Conservation (phyloP, 2,329 filamentous ascomycete genomes). For the Penicillium sp. region DNA sequence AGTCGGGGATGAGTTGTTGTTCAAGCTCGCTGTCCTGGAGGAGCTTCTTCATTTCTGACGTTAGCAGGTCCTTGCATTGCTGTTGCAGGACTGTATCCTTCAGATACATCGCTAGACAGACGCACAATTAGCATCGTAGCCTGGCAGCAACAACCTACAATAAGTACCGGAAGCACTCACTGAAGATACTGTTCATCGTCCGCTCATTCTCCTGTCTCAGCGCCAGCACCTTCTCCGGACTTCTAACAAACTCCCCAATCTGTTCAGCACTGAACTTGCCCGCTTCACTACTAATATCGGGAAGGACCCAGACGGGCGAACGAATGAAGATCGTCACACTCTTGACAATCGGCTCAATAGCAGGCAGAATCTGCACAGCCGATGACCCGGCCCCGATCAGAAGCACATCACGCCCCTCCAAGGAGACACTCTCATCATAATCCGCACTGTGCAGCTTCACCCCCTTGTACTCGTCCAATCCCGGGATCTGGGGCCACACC, state of each 20-base stretch:
- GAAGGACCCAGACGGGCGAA: slow-evolving; percentile 29
- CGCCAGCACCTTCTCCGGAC: slow-evolving; percentile 19
- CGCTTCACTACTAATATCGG: slow-evolving; percentile 5
- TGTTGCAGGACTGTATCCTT: background rate
- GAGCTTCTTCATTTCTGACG: slow-evolving; percentile 38
- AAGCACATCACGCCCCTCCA: slow-evolving; percentile 4
- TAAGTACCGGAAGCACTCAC: slow-evolving; percentile 18
- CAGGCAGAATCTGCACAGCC: slow-evolving; percentile 5
- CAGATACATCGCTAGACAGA: background rate
- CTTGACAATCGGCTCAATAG: slow-evolving; percentile 27
- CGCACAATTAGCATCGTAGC: background rate
- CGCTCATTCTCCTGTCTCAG: slow-evolving; percentile 27
- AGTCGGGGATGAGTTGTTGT: slow-evolving; percentile 53
- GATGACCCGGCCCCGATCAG: slow-evolving; percentile 11
- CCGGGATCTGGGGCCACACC: slow-evolving; percentile 8
- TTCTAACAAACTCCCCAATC: slow-evolving; percentile 21
- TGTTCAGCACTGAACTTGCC: slow-evolving; percentile 23
- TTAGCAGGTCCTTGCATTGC: slow-evolving; percentile 2
- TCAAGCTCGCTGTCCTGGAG: slow-evolving; percentile 46
- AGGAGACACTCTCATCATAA: slow-evolving; percentile 4
- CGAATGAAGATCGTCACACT: slow-evolving; percentile 31
- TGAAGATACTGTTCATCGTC: slow-evolving; percentile 18
- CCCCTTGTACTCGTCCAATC: slow-evolving; percentile 3
- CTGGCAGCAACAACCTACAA: background rate
- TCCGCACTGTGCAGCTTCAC: slow-evolving; percentile 5